Conservation (phyloP, 2,329 filamentous ascomycete species). For the Podosphaera xanthii region DNA sequence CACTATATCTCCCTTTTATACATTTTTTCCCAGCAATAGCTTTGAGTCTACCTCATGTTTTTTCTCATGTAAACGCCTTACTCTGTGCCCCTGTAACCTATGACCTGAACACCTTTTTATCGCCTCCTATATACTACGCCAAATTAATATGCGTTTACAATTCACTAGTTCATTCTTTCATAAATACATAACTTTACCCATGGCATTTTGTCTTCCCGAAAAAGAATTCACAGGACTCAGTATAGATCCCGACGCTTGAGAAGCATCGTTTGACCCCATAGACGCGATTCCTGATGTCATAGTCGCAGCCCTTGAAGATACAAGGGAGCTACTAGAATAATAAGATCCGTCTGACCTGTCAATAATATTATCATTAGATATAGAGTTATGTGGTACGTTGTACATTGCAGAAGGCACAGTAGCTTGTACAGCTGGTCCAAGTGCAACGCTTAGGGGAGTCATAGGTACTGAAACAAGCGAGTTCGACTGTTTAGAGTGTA, state of each 20-base stretch:
- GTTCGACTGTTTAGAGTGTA: constrained; percentile 17
- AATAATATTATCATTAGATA: constrained; percentile 15
- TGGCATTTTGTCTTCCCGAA: neutral
- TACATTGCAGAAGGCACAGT: constrained; percentile 53
- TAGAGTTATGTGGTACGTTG: constrained; percentile 11
- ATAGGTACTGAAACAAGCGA: constrained; percentile 44
- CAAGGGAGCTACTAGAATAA: constrained; percentile 9
- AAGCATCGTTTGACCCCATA: constrained; percentile 10
- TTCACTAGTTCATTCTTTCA: neutral
- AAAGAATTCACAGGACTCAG: neutral
- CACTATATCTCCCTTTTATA: too few relatives aligned
- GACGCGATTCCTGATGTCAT: constrained; percentile 11
- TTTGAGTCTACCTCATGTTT: too few relatives aligned
- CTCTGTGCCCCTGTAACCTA: too few relatives aligned
- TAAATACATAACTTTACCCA: neutral
- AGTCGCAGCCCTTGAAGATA: constrained; percentile 13
- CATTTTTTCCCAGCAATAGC: too few relatives aligned
- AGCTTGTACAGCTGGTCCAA: constrained; percentile 75
- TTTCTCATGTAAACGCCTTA: too few relatives aligned
- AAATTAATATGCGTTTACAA: too few relatives aligned
- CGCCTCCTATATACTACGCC: too few relatives aligned
- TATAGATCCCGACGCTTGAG: constrained; percentile 10
- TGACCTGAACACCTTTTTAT: too few relatives aligned
- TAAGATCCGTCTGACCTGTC: constrained; percentile 15
- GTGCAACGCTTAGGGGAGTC: constrained; percentile 69